Conservation (phyloP, 108 stramenopile species). For the Cyclotella cryptica region DNA sequence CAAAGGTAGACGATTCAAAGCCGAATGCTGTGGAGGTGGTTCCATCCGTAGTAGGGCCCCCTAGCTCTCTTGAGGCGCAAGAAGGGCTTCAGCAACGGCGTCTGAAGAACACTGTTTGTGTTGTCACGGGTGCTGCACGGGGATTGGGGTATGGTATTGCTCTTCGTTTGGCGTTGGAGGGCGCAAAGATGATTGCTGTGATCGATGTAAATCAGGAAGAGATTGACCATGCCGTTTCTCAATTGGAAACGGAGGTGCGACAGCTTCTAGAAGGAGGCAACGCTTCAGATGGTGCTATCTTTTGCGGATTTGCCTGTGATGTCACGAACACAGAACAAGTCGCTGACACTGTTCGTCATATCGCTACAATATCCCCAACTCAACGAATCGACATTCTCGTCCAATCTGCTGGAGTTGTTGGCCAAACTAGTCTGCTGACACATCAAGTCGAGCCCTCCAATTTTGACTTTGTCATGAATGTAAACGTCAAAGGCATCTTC, state of each 20-base stretch:
- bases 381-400: constrained; percentile 56
- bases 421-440: constrained; percentile 55
- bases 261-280: neutral
- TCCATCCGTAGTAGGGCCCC: constrained; percentile 16
- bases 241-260: constrained; percentile 33
- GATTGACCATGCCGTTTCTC: constrained; percentile 48
- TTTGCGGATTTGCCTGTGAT: constrained; percentile 57
- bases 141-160: constrained; percentile 73
- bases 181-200: constrained; percentile 50
- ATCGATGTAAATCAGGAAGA: constrained; percentile 52
- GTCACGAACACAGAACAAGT: constrained; percentile 54
- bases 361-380: constrained; percentile 48
- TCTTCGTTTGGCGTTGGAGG: constrained; percentile 56
- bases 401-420: constrained; percentile 67
- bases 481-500: constrained; percentile 69
- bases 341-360: constrained; percentile 39
- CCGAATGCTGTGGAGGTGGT: neutral
- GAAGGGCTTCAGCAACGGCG: constrained; percentile 33
- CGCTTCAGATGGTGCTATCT: constrained; percentile 4
- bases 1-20: neutral
- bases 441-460: constrained; percentile 58
- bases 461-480: constrained; percentile 62
- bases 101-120: constrained; percentile 34
- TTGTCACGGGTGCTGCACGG: constrained; percentile 67
- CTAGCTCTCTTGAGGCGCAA: neutral